Evolutionary conservation across 176 grass and related monocot species (phyloP).

Genomic region (Ensete glaucum): DNA sequence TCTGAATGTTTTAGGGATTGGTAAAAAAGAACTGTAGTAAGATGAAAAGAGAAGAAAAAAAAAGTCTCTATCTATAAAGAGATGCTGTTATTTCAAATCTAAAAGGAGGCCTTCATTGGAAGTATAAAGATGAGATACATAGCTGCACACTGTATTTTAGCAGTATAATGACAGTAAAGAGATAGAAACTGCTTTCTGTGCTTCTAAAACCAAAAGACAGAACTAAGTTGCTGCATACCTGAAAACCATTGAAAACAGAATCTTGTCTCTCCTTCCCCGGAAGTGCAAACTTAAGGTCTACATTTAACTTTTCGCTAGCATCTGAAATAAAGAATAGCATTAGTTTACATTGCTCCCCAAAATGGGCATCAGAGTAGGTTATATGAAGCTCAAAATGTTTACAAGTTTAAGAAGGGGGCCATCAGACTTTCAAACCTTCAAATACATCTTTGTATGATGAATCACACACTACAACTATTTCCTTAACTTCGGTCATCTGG

Average conservation of each 20-base stretch:
- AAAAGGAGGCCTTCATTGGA: neutral
- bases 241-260: slow-evolving; percentile 95
- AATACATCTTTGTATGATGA: slow-evolving; percentile 73
- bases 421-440: slow-evolving; percentile 51
- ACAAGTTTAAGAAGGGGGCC: neutral
- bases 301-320: slow-evolving; percentile 53
- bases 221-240: slow-evolving; percentile 32
- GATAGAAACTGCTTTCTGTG: neutral
- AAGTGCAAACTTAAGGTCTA: slow-evolving; percentile 76
- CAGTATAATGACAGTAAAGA: neutral
- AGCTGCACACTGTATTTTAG: neutral
- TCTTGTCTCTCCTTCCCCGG: slow-evolving; percentile 97
- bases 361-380: neutral
- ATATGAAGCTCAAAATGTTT: slow-evolving; percentile 22
- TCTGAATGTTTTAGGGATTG: too few relatives aligned
- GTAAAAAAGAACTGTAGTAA: too few relatives aligned
- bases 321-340: slow-evolving; percentile 29
- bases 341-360: neutral
- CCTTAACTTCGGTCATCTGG: slow-evolving; percentile 75
- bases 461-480: slow-evolving; percentile 96
- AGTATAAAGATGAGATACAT: neutral
- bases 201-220: slow-evolving; percentile 3
- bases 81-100: neutral
- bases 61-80: too few relatives aligned
- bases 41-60: too few relatives aligned